Evolutionary conservation across 345 rosid genomes (phyloP), one percentile per base, ranked within the genome.

Genomic region (Punica granatum): DNA sequence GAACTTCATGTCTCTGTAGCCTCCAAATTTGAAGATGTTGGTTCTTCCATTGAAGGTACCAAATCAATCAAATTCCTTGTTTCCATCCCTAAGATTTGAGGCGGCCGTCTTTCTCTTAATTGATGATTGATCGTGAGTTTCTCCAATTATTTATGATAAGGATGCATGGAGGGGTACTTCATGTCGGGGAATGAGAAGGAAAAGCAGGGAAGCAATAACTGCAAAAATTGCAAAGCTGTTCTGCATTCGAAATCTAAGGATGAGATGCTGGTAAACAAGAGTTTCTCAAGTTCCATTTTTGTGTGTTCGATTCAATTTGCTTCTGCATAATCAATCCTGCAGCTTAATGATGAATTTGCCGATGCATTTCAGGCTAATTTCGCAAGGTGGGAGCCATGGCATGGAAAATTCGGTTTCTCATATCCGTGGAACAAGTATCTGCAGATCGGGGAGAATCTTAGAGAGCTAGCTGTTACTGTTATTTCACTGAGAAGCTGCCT

Each of bases 351-450:
- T 48, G 37, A 37, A 16, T 43, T 66, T 39, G 6, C 0, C 8
- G 11, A 42, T 60, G 44, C 3, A 30, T 63, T 64, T 31, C 73
- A 93, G 98, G 87, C 81, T 60, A 85, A 80, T 77, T 90, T 91
- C 67, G 97, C 97, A 7, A 88, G 77, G 82, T 94, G 99, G 99
- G 99, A 94, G 77, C 99, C 96, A 8, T 85, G 93, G 83, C 97
- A 94, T 53, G 92, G 97, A 3, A 80, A 79, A 44, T 94, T 89
- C 68, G 91, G 97, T 37, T 76, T 86, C 25, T 80, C 78, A 64
- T 83, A 91, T 62, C 96, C 97, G 16, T 94, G 96, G 99, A 64
- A 70, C 34, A 86, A 85, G 65, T 94, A 89, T 70, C 76, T 84
- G 23, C 42, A 77, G 59, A 78, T 88, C 28, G 92, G 85, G 68